phyloP scores from a whole-genome alignment of 1,284 basidiomycete genomes.

The Ceratobasidium papillatum region DNA sequence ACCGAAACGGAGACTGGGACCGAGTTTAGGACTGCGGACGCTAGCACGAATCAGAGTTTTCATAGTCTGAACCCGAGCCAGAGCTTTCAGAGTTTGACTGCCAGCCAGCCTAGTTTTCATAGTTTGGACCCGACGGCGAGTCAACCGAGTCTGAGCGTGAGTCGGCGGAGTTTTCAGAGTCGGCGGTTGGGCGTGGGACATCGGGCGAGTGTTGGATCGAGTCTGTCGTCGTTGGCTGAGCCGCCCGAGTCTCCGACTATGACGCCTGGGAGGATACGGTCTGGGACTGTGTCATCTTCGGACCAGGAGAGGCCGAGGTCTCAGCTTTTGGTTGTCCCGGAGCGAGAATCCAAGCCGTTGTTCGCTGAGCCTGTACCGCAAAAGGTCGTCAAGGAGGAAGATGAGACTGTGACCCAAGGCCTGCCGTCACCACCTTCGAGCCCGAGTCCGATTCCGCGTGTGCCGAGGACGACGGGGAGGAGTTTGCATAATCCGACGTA shows the following conservation, averaged over 20 bases:
- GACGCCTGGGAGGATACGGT: neutral
- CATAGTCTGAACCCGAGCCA: slow-evolving; percentile 10
- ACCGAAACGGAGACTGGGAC: neutral
- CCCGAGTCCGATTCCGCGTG: neutral
- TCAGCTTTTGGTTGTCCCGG: neutral
- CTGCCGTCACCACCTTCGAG: slow-evolving; percentile 26
- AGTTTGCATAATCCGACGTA: slow-evolving; percentile 14
- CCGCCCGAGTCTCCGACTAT: slow-evolving; percentile 38
- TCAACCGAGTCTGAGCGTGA: neutral
- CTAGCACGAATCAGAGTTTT: slow-evolving; percentile 11
- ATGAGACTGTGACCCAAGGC: no score
- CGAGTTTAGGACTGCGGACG: neutral
- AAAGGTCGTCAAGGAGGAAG: neutral
- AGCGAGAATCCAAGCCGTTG: slow-evolving; percentile 13
- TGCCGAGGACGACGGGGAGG: neutral
- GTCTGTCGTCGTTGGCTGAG: neutral
- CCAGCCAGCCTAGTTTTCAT: neutral
- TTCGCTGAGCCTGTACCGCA: neutral
- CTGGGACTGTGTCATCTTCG: neutral
- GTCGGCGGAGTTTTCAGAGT: neutral
- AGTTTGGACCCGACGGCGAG: neutral
- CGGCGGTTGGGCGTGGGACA: neutral
- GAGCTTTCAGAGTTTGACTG: neutral
- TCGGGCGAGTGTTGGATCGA: neutral
- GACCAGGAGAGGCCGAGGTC: neutral